Base-by-base conservation (phyloP, 129 eudicot species). In the Dittrichia graveolens region DNA sequence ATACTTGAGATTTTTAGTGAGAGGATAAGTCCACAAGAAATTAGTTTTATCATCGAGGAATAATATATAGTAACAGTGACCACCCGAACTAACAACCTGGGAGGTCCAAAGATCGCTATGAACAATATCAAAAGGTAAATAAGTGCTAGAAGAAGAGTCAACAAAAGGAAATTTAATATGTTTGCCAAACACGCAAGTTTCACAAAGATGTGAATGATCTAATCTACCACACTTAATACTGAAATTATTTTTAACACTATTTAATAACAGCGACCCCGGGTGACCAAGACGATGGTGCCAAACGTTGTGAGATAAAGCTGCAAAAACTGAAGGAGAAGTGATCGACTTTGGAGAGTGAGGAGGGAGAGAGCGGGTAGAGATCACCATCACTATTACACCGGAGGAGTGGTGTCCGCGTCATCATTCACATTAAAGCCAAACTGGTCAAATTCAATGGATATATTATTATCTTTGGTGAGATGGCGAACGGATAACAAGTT, bases 21-120 rank as follows among this genome's bases (percentile, higher is more conserved):
- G 46, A 2, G 75, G 75, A 15, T 49, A 71, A 2, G 47, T 31
- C 34, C 75, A 71, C 38, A 35, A 14, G 3, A 61, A 61, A 38
- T 61, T 61, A 0, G 67, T 5, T 9, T 19, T 6, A 24, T 59
- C 40, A 40, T 40, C 75, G 15, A 70, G 2, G 15, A 53, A 70
- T n/a, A 70, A 16, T 0, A 71, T 18, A 56, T 71, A 71, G 40
- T 71, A 54, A 8, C 19, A 14, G 15, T 35, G 38, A 38, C 65
- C 31, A 24, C 31, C 31, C 31, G 68, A 5, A 4, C 77, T 73
- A 1, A 41, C 4, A 4, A 73, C 12, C 5, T 18, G 77, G 3
- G 77, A 73, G 1, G 57, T 57, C 76, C 76, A 72, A 9, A 72
- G 3, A 15, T 72, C 67, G 41, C 49, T 40, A 57, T 56, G 67